These are phyloP conservation scores for Talaromyces amestolkiae DNA, from an alignment of 2,329 filamentous ascomycete genomes.

Conservation along the genomic window DNA sequence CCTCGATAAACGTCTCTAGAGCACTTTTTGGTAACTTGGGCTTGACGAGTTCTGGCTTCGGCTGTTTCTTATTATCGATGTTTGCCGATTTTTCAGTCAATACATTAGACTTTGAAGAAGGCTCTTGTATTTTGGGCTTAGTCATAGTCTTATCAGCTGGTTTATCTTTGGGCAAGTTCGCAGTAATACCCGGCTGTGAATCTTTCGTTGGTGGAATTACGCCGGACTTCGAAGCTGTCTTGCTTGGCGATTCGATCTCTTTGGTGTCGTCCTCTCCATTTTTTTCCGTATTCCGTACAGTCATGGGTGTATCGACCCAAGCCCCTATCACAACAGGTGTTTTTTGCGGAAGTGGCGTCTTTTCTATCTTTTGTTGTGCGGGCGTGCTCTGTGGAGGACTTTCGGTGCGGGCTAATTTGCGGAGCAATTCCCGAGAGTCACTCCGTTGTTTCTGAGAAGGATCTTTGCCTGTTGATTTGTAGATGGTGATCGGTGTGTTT, in stretches of 20 bases:
- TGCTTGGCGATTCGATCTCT: constrained; percentile 26
- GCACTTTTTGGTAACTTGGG: constrained; percentile 44
- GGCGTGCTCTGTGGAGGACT: constrained; percentile 38
- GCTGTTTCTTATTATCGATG: constrained; percentile 17
- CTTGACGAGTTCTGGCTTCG: constrained; percentile 31
- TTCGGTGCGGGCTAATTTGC: constrained; percentile 41
- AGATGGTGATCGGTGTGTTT: constrained; percentile 40
- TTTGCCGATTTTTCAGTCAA: constrained; percentile 16
- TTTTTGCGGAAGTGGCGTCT: constrained; percentile 39
- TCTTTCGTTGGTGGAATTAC: background rate
- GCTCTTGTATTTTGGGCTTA: constrained; percentile 1
- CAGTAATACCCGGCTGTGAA: background rate
- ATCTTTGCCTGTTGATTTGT: constrained; percentile 31
- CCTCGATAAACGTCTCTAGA: constrained; percentile 42
- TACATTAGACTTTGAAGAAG: background rate
- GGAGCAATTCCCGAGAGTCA: constrained; percentile 44
- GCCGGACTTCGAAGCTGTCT: constrained; percentile 12
- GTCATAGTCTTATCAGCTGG: background rate
- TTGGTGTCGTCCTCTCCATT: constrained; percentile 23
- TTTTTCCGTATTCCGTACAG: constrained; percentile 33
- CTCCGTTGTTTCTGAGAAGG: constrained; percentile 32
- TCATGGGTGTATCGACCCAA: constrained; percentile 49
- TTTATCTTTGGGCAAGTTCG: background rate
- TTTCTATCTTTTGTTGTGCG: constrained; percentile 31
- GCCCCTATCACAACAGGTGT: constrained; percentile 47